Conservation (phyloP, 805 yeast genomes). For the Metschnikowia continentalis region DNA sequence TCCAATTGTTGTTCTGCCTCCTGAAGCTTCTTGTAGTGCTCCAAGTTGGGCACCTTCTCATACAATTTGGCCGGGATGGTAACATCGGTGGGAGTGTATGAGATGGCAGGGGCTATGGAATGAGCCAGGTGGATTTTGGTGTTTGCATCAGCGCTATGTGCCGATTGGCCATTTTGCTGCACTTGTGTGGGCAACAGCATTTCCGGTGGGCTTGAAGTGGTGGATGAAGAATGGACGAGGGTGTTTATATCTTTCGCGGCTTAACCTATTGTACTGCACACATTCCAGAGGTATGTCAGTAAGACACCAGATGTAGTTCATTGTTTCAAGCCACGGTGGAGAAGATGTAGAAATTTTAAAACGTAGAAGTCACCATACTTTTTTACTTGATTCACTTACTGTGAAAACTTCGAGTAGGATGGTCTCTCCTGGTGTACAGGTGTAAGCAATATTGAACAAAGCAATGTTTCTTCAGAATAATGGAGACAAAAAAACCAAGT, state of each 20-base stretch:
- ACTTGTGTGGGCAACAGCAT: constrained; percentile 18
- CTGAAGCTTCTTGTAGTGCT: constrained; percentile 60
- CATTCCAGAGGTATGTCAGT: background rate
- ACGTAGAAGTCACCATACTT: background rate
- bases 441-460: too few relatives aligned
- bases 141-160: constrained; percentile 25
- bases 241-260: constrained; percentile 12
- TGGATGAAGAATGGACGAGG: constrained; percentile 6
- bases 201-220: constrained; percentile 1
- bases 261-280: constrained; percentile 5
- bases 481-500: too few relatives aligned
- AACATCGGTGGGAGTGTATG: constrained; percentile 42
- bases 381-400: background rate
- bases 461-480: too few relatives aligned
- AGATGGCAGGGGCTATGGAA: constrained; percentile 34
- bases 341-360: background rate
- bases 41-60: constrained; percentile 62
- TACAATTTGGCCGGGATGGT: constrained; percentile 35
- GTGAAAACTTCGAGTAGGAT: too few relatives aligned
- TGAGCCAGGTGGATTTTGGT: constrained; percentile 22
- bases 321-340: background rate
- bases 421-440: too few relatives aligned
- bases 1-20: constrained; percentile 84
- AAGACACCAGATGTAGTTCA: background rate
- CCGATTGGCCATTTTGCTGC: constrained; percentile 15